Percentiles rank a stretch among this genome's conserved stretches.
Conservation (phyloP, 2,329 filamentous ascomycete genomes). For the Trichoderma afroharzianum region DNA sequence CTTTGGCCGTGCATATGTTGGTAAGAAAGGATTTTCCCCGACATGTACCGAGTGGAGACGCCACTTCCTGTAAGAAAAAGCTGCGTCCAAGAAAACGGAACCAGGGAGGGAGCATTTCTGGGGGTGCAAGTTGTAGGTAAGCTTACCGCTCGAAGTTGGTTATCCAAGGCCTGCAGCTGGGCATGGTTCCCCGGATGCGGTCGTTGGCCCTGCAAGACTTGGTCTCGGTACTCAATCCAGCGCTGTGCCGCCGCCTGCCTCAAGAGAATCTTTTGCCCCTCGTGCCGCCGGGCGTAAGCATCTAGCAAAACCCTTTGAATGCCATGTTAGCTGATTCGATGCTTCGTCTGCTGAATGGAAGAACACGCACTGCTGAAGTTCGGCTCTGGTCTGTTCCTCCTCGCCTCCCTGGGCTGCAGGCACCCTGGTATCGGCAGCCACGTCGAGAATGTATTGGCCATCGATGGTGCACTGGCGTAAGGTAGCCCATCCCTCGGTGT, state of each 20-base stretch:
- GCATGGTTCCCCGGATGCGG: constrained; percentile 46
- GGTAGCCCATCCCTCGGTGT: constrained; percentile 60
- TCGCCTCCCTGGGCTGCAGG: constrained; percentile 51
- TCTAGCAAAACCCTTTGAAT: constrained; percentile 53
- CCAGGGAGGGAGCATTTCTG: background rate
- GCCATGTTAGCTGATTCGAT: background rate
- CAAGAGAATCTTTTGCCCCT: constrained; percentile 62
- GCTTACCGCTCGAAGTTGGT: constrained; percentile 54
- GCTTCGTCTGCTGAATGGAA: background rate
- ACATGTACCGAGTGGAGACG: background rate
- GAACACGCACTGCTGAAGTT: constrained; percentile 56
- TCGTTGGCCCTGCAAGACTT: constrained; percentile 50
- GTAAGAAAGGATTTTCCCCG: background rate
- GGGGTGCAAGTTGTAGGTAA: background rate
- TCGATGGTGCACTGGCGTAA: constrained; percentile 60
- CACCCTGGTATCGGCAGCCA: constrained; percentile 59
- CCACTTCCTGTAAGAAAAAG: background rate
- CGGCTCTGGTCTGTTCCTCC: constrained; percentile 58
- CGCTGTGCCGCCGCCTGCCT: constrained; percentile 57
- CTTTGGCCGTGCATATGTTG: background rate
- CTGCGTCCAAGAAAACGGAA: background rate
- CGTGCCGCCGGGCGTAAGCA: constrained; percentile 58
- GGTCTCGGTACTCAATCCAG: constrained; percentile 55
- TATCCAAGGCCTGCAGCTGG: constrained; percentile 52
- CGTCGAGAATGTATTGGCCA: constrained; percentile 62